phyloP scores from a whole-genome alignment of 2,329 filamentous ascomycete genomes.

The Monosporascus cannonballus region DNA sequence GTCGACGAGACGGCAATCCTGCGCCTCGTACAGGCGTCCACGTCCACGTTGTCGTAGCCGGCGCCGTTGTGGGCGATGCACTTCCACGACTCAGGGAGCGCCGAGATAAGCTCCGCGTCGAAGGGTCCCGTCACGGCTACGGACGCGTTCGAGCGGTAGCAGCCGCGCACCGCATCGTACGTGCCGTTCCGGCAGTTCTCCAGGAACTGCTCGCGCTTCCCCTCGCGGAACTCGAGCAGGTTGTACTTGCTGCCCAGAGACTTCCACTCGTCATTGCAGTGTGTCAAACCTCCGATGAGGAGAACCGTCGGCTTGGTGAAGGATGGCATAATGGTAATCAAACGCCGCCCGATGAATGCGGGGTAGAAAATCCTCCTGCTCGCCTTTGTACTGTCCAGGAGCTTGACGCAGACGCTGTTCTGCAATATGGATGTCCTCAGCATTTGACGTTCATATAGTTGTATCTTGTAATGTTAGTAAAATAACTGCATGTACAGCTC shows the following conservation, averaged over 20 bases:
- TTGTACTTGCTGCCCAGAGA: not conserved
- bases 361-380: not conserved
- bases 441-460: not conserved
- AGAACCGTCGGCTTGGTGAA: not conserved
- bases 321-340: not conserved
- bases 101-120: constrained; percentile 62
- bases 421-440: not conserved
- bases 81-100: constrained; percentile 44
- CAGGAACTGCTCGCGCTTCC: not conserved
- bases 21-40: constrained; percentile 62
- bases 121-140: constrained; percentile 59
- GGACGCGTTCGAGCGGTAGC: constrained; percentile 1
- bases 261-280: not conserved
- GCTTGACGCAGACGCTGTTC: not conserved
- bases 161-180: not conserved
- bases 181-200: not conserved
- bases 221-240: not conserved
- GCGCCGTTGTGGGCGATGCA: constrained; percentile 64
- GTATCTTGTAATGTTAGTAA: not conserved
- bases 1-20: constrained; percentile 71
- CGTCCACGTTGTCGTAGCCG: constrained; percentile 79
- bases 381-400: not conserved
- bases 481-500: not conserved
- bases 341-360: not conserved
- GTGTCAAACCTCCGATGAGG: not conserved